Base-by-base conservation (phyloP, 495 filamentous ascomycete species). In the Immersiella caudata region DNA sequence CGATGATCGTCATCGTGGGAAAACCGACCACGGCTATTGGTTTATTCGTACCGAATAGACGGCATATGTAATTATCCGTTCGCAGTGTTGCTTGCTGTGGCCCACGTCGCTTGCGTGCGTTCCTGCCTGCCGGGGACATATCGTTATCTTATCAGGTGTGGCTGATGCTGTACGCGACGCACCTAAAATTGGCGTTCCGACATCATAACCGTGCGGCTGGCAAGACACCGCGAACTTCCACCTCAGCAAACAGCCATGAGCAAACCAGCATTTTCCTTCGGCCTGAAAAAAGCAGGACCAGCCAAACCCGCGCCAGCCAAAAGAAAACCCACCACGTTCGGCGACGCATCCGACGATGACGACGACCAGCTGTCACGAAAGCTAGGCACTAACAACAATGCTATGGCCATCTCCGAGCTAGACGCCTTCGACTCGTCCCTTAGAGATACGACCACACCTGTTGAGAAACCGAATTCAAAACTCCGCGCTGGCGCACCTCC, bases 401-500 rank as follows among this genome's bases (percentile, higher is more conserved):
- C 57, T 24, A 62, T 68, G 16, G 25, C 69, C 20, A 71, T 77
- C 35, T 68, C 70, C 18, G 70, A 74, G 26, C 65, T 77, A 62
- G 57, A 71, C 64, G 35, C 25, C 6, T 68, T 71, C 60, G 62
- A 71, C 35, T 27, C 56, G 6, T 6, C 33, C 24, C 2, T 14
- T 3, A 8, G 27, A 58, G 25, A 40, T 21, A n/a, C 69, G 73
- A 11, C 79, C 81, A 75, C 74, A 33, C 55, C 36, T 16, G n/a
- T 25, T 16, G 55, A 9, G 9, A 83, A 81, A 67, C 74, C 78
- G 65, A 87, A 86, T 75, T 75, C 81, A 0, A 77, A 86, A 64
- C 83, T 87, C 63, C 81, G 79, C 61, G 80, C 50, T 46, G 40
- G 40, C 40, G 40, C 40, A 14, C 40, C 62, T n/a, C 52, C 65